Conservation (phyloP, 106 monocot species). For the Acorus calamus region DNA sequence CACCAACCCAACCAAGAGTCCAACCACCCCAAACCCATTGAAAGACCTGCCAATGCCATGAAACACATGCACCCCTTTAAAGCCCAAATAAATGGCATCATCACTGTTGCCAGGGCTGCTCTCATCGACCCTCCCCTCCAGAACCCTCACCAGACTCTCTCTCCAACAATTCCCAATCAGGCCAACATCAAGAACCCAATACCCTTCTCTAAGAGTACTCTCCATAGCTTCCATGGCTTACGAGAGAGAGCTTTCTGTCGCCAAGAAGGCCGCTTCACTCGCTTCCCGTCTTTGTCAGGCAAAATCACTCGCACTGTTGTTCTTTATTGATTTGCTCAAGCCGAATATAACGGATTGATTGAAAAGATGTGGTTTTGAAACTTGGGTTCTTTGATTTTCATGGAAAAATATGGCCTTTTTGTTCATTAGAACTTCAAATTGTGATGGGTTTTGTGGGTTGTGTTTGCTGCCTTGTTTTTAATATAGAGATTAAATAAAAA, state of each 20-base stretch:
- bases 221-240: constrained; percentile 24
- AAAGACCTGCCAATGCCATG: too few relatives aligned
- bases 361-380: too few relatives aligned
- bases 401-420: too few relatives aligned
- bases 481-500: too few relatives aligned
- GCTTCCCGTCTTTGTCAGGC: constrained; percentile 88
- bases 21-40: too few relatives aligned
- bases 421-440: too few relatives aligned
- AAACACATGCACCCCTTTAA: background rate
- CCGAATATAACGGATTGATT: too few relatives aligned
- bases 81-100: background rate
- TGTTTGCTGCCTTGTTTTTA: too few relatives aligned
- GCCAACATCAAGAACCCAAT: background rate
- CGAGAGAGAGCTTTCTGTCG: constrained; percentile 69
- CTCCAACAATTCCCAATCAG: background rate
- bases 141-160: background rate
- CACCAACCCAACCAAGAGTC: too few relatives aligned
- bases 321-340: background rate
- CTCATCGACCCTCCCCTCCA: background rate
- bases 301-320: background rate
- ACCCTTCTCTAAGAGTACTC: background rate
- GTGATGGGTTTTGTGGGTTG: too few relatives aligned
- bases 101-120: background rate
- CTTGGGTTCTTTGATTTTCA: too few relatives aligned
- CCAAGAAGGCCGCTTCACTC: constrained; percentile 78